A percentile compares a stretch with the other conserved stretches of the same genome.
Evolutionary conservation across 805 yeast genomes (phyloP).

Genomic region (Wickerhamomyces pijperi): DNA sequence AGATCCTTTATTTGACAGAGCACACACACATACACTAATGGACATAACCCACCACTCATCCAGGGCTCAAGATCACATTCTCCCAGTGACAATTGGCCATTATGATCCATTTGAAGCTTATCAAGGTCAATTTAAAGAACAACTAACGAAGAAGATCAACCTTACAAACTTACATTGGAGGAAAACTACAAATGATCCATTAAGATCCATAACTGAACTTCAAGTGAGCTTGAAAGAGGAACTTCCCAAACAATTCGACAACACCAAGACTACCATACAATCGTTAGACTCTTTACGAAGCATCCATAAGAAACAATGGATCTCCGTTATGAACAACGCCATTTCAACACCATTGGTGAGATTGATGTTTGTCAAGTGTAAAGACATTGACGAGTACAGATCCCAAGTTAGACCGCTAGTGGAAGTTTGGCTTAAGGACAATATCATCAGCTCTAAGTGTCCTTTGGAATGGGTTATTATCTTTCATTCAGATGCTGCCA

Average conservation of each 20-base stretch:
- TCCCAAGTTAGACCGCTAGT: conserved; percentile 73
- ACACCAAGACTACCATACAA: conserved; percentile 2
- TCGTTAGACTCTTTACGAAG: too few relatives aligned
- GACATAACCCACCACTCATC: too few relatives aligned
- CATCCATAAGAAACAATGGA: neutral
- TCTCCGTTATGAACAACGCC: conserved; percentile 3
- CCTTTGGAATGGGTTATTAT: conserved; percentile 56
- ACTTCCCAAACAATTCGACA: conserved; percentile 27
- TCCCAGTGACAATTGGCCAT: conserved; percentile 33
- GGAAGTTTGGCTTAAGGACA: conserved; percentile 60
- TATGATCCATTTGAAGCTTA: conserved; percentile 67
- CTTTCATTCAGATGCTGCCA: conserved; percentile 32
- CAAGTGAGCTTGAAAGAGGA: conserved; percentile 48
- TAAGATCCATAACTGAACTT: conserved; percentile 53
- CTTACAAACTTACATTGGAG: conserved; percentile 67
- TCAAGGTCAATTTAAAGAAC: conserved; percentile 27
- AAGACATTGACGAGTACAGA: conserved; percentile 63
- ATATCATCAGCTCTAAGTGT: conserved; percentile 25
- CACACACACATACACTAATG: too few relatives aligned
- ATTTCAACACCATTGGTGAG: conserved; percentile 39
- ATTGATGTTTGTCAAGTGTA: conserved; percentile 58
- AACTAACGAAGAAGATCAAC: conserved; percentile 36
- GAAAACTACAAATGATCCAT: conserved; percentile 33
- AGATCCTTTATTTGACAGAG: too few relatives aligned
- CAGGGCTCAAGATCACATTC: too few relatives aligned